Base-by-base conservation (phyloP, 495 filamentous ascomycete species). In the Neurospora sp. region DNA sequence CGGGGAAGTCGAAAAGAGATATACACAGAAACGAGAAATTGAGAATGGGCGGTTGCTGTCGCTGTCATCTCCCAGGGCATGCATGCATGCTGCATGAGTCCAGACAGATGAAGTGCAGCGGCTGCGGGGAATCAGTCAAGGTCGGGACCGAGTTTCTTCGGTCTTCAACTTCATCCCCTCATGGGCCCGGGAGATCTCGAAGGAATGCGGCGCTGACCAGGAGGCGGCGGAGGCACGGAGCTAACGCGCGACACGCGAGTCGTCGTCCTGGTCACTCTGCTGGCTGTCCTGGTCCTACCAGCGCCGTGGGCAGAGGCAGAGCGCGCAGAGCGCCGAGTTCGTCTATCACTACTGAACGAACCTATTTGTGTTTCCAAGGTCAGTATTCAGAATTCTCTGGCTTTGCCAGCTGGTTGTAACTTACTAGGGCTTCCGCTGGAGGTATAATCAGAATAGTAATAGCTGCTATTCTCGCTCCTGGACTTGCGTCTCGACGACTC, bases 361-460 rank as follows among this genome's bases (percentile, higher is more conserved):
- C 85, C 86, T 87, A 71, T 27, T 69, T 69, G 10, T 16, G 5
- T 14, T 16, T 27, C 74, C 44, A 70, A 27, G 46, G 69, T 46
- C 70, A 77, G 78, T n/a, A 38, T 35, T 35, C 35, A 35, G 35
- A 35, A 35, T 5, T 35, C 35, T 35, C 35, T 35, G 35, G 35
- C 35, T 35, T 35, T 35, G 35, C 35, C 35, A 35, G 35, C 5
- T 74, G 72, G 53, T 14, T 69, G 69, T 78, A 69, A 82, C 84
- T 82, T 78, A 88, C 87, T 87, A 75, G 83, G 81, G 75, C 81
- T 85, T 71, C 81, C 81, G 35, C 75, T 82, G 42, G 85, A 81
- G 73, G 84, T 84, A 71, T 79, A 82, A 69, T 85, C 81, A 74
- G 81, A 81, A 74, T 82, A 84, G 82, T 83, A 85, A 81, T 81